A percentile compares a stretch with the other conserved stretches of the same genome.
Evolutionary conservation across 441 rosid genomes (phyloP).

Genomic region (Brassica balearica): DNA sequence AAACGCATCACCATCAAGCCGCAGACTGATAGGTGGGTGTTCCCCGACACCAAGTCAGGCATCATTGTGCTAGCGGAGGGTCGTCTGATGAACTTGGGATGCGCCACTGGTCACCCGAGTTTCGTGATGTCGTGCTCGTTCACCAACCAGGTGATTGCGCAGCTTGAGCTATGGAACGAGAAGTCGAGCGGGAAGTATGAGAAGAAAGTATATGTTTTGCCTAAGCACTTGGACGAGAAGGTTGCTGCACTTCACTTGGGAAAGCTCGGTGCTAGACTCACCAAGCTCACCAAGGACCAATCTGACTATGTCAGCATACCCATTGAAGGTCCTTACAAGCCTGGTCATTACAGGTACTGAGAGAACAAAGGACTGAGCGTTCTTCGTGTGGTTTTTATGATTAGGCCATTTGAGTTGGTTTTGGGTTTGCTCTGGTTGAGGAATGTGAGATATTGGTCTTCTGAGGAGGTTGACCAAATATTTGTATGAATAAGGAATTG

Average conservation of each 20-base stretch:
- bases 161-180: slow-evolving; percentile 90
- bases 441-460: slow-evolving; percentile 34
- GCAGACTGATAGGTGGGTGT: slow-evolving; percentile 70
- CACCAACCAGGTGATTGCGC: slow-evolving; percentile 96
- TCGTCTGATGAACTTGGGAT: slow-evolving; percentile 66
- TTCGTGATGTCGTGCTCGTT: slow-evolving; percentile 93
- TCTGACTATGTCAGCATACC: slow-evolving; percentile 66
- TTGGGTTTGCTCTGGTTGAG: slow-evolving; percentile 20
- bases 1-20: slow-evolving; percentile 67
- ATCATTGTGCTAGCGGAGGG: slow-evolving; percentile 62
- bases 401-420: slow-evolving; percentile 15
- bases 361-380: not conserved
- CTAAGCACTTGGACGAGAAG: slow-evolving; percentile 68
- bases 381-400: slow-evolving; percentile 16
- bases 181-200: slow-evolving; percentile 70
- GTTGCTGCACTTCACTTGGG: slow-evolving; percentile 63
- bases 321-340: slow-evolving; percentile 67
- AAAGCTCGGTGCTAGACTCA: slow-evolving; percentile 61
- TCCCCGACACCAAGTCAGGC: slow-evolving; percentile 57
- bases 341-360: slow-evolving; percentile 56
- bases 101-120: slow-evolving; percentile 93
- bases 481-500: slow-evolving; percentile 23
- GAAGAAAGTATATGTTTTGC: slow-evolving; percentile 87
- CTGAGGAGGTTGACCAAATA: slow-evolving; percentile 33
- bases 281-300: slow-evolving; percentile 60